Percentiles rank a stretch among this genome's conserved stretches.
phyloP scores from a whole-genome alignment of 305 asterid genomes.

The Coffea humblotiana region DNA sequence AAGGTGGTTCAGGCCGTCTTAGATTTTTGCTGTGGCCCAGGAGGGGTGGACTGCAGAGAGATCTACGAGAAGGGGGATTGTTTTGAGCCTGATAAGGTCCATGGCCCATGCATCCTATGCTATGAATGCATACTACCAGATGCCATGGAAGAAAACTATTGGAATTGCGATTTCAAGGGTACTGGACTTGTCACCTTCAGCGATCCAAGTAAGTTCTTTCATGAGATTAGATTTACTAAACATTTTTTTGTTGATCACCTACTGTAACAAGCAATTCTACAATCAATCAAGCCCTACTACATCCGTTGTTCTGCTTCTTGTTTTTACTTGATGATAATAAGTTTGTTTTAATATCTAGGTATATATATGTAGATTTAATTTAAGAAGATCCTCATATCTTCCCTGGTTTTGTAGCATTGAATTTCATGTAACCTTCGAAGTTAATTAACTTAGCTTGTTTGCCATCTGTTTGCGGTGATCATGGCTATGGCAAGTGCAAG shows the following conservation, averaged over 20 bases:
- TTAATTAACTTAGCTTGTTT: not conserved
- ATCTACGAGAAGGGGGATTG: conserved; percentile 38
- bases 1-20: conserved; percentile 51
- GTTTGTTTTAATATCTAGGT: no score
- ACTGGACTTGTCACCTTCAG: conserved; percentile 36
- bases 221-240: no score
- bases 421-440: not conserved
- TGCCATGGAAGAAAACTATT: conserved; percentile 37
- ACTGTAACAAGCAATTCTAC: no score
- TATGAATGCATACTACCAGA: conserved; percentile 50
- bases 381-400: not conserved
- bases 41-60: conserved; percentile 57
- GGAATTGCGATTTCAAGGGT: conserved; percentile 48
- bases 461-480: conserved; percentile 7
- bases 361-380: not conserved
- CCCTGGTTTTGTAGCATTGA: not conserved
- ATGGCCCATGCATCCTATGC: conserved; percentile 47
- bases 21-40: conserved; percentile 40
- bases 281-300: no score
- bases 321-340: no score
- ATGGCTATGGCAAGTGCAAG: conserved; percentile 62
- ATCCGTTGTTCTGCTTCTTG: no score
- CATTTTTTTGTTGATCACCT: no score
- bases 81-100: conserved; percentile 31
- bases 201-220: conserved; percentile 38